Percentiles rank a stretch among this genome's conserved stretches.
phyloP scores from a whole-genome alignment of 495 filamentous ascomycete genomes.

The Penicillium cataractarum region DNA sequence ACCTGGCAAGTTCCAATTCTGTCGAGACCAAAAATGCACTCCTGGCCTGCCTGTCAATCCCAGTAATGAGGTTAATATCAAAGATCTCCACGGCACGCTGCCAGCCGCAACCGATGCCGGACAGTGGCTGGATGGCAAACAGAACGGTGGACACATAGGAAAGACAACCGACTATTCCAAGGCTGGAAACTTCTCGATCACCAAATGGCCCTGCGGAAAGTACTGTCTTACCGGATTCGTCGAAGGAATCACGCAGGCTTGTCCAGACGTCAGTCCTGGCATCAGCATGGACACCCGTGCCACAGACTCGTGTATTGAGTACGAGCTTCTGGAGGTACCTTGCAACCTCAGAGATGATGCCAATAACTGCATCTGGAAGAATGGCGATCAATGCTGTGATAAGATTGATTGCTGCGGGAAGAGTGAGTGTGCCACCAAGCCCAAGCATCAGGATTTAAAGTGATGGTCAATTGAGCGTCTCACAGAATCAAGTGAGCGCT shows the following conservation, averaged over 20 bases:
- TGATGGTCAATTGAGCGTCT: neutral
- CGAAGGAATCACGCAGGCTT: neutral
- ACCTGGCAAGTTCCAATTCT: neutral
- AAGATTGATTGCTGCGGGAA: neutral
- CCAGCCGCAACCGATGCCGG: neutral
- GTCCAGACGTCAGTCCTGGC: neutral
- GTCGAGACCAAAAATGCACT: neutral
- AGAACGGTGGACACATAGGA: neutral
- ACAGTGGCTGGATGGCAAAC: neutral
- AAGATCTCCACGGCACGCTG: neutral
- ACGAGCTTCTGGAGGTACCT: neutral
- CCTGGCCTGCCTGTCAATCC: neutral
- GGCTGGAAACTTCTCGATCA: neutral
- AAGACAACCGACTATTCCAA: neutral
- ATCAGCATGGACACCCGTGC: neutral
- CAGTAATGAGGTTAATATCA: neutral
- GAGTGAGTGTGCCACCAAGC: neutral
- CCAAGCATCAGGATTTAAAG: neutral
- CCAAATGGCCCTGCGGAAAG: neutral
- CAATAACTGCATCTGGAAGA: neutral
- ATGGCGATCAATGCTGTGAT: neutral
- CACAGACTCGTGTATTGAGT: neutral
- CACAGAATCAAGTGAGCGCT: neutral
- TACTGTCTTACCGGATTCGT: neutral
- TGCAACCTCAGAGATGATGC: neutral